These are phyloP conservation scores for Aspergillus ruber DNA, from an alignment of 2,329 filamentous ascomycete genomes.

Conservation along the genomic window DNA sequence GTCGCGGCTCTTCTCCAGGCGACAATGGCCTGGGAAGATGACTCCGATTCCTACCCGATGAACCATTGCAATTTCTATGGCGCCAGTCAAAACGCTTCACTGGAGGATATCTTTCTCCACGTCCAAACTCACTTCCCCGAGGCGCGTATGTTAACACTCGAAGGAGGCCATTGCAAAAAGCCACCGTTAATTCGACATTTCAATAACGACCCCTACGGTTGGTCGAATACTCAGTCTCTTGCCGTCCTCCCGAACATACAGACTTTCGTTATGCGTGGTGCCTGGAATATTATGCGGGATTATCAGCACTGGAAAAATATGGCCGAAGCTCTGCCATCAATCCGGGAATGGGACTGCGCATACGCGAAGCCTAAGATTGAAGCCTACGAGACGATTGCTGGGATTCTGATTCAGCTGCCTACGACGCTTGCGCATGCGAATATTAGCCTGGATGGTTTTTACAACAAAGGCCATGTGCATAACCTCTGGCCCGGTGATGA, in stretches of 20 bases:
- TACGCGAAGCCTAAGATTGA: conserved; percentile 67
- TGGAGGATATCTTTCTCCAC: conserved; percentile 64
- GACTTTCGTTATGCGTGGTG: conserved; percentile 65
- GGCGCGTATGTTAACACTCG: conserved; percentile 61
- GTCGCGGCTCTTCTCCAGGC: conserved; percentile 17
- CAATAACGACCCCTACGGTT: conserved; percentile 27
- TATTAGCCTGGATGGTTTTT: conserved; percentile 66
- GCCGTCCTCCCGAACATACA: conserved; percentile 51
- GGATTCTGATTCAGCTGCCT: conserved; percentile 55
- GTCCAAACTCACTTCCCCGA: conserved; percentile 54
- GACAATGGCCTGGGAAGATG: conserved; percentile 21
- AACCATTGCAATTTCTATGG: conserved; percentile 26
- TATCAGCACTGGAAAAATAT: conserved; percentile 58
- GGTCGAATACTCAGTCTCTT: conserved; percentile 30
- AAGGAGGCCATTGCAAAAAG: conserved; percentile 71
- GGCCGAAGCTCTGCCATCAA: conserved; percentile 56
- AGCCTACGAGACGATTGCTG: conserved; percentile 63
- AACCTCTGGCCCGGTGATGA: conserved; percentile 41
- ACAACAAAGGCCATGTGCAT: conserved; percentile 57
- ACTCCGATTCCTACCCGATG: conserved; percentile 17
- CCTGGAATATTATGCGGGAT: conserved; percentile 68
- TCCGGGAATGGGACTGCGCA: conserved; percentile 50
- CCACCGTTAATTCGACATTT: conserved; percentile 62
- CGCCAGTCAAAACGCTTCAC: conserved; percentile 56
- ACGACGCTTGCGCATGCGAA: conserved; percentile 56